Base-by-base conservation (phyloP, 2,329 filamentous ascomycete species). In the Xylaria sp. region DNA sequence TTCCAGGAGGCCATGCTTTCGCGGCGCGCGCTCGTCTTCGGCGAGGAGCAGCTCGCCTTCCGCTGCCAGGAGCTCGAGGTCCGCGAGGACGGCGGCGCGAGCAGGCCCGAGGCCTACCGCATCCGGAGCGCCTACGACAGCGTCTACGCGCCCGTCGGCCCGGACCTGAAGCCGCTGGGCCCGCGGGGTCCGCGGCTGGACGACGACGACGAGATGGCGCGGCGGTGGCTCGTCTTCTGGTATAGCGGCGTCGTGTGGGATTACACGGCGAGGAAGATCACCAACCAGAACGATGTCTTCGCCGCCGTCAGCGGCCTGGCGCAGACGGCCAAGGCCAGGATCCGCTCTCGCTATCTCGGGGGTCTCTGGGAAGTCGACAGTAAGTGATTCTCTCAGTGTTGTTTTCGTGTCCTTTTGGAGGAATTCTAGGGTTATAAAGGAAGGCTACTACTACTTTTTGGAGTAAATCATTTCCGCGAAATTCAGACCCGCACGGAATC, bases 291-390 rank as follows among this genome's bases (percentile, higher is more conserved):
- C 13, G 73, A 74, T 44, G 61, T 73, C 2, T 73, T 74, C 45
- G 71, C 73, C 0, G 73, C 71, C 0, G 27, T 68, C 6, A 71
- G 66, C 50, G 66, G 72, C 50, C 45, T 74, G 31, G 71, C 68
- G 1, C 71, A 73, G 36, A 25, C 67, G 5, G 63, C 63, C 15
- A 49, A 60, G 13, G 15, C 38, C 5, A 53, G 58, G 3, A 70
- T 74, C 29, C 49, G 65, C 11, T 73, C 73, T 5, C 69, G 73
- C 20, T 74, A 74, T 31, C 66, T 73, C 9, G 71, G 49, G 3
- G 73, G 73, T 0, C 44, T 73, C 38, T 73, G 72, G 73, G 73
- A 74, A 31, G 55, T 10, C 5, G 72, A 73, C 42, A 70, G 42
- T 45, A 25, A 45, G 42, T 45, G 20, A 45, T 11, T 25, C 7